Base-by-base conservation (phyloP, 1,284 basidiomycete genomes). In the Papiliotrema terrestris region DNA sequence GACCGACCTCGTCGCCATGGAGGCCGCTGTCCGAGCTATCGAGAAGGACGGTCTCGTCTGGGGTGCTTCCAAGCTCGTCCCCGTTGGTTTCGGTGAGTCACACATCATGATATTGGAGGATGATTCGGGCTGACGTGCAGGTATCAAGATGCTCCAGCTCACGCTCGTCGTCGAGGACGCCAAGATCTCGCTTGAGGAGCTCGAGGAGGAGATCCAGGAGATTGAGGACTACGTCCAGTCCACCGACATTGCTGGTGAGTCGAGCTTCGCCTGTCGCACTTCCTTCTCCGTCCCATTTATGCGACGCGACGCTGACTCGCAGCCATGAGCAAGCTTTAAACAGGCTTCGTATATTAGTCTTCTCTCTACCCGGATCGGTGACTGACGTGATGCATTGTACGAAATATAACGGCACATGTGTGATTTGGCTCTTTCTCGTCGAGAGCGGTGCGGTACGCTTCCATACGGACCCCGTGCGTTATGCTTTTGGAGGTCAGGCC, bases 141-240 rank as follows among this genome's bases (percentile, higher is more conserved):
- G 95, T 77, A 88, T 93, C 80, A 83, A 79, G 76, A 93, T 91
- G 81, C 82, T 93, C 60, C 91, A 97, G 83, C 91, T 98, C 78
- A 97, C 86, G 57, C 79, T 98, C 51, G 96, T 98, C 74, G 84
- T 98, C 66, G 95, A 91, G 70, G 76, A 78, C 69, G 94, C 95
- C 71, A 89, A 94, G 69, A 87, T 99, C 59, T 96, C 93, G 20
- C 81, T 89, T 63, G 92, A 97, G 66, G 93, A 98, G 45, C 84
- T 99, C 64, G 92, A 98, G 79, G 93, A 96, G 73, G 83, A 87
- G 81, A 81, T 94, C 60, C 79, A 80, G 19, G 90, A 89, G 53
- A 86, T 93, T 68, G 94, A 97, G 56, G 96, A 98, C 76, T 92
- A 89, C 78, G 87, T 98, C 66, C 95, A 98, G 83, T 94, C 90